Evolutionary conservation across 768 basidiomycete species (phyloP).

Genomic region (Inosperma sp.): DNA sequence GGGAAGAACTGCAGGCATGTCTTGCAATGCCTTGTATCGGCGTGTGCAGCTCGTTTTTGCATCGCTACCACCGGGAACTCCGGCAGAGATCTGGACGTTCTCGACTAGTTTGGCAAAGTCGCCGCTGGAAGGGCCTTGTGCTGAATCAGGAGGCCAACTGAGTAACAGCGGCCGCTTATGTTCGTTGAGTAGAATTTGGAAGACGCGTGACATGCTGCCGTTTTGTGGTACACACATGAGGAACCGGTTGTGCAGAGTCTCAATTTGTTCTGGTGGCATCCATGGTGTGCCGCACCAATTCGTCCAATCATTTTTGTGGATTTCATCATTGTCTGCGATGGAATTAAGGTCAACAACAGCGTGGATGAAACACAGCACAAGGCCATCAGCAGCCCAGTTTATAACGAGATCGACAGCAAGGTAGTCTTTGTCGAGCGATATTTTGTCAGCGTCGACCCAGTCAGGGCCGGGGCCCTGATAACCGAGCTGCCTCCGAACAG

Average conservation of each 20-base stretch:
- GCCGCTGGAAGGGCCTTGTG: conserved; percentile 39
- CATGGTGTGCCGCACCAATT: conserved; percentile 84
- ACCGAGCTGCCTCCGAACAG: conserved; percentile 69
- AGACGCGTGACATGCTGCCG: conserved; percentile 55
- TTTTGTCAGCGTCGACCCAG: conserved; percentile 66
- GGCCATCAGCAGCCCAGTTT: conserved; percentile 82
- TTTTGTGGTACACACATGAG: conserved; percentile 49
- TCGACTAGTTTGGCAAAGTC: conserved; percentile 60
- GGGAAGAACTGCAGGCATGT: conserved; percentile 51
- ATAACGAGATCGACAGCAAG: conserved; percentile 87
- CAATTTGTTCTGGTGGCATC: conserved; percentile 53
- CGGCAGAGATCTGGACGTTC: conserved; percentile 58
- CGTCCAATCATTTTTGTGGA: conserved; percentile 68
- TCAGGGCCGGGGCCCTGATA: conserved; percentile 48
- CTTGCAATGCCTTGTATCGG: conserved; percentile 71
- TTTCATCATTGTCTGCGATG: conserved; percentile 65
- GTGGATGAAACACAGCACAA: conserved; percentile 87
- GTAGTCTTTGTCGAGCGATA: conserved; percentile 66
- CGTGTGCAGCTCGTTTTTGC: conserved; percentile 86
- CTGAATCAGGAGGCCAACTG: conserved; percentile 73
- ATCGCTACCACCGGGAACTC: conserved; percentile 48
- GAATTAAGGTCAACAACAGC: conserved; percentile 70
- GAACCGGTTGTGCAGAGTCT: conserved; percentile 57
- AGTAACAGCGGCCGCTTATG: conserved; percentile 55
- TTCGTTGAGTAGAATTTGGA: conserved; percentile 71